These are phyloP conservation scores for Vitis hybrid DNA, from an alignment of 177 flowering plant genomes.

Conservation along the genomic window DNA sequence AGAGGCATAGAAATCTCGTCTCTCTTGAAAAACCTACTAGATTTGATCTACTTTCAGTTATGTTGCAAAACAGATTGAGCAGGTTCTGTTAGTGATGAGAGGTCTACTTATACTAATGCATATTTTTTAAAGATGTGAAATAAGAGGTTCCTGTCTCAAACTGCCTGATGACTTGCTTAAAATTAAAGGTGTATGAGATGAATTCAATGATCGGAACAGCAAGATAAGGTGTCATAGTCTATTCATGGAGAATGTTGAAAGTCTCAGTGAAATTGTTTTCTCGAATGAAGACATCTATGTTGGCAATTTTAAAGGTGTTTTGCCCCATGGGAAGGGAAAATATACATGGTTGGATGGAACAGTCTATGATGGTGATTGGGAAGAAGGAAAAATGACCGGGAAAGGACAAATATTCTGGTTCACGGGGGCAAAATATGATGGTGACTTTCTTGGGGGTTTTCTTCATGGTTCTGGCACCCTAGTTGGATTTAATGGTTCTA, in stretches of 20 bases:
- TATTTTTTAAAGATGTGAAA: background rate
- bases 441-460: slow-evolving; percentile 81
- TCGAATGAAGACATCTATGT: slow-evolving; percentile 70
- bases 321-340: slow-evolving; percentile 83
- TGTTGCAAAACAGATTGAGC: too few species aligned
- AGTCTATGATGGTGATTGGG: slow-evolving; percentile 87
- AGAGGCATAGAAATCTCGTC: too few species aligned
- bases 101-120: too few species aligned
- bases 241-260: slow-evolving; percentile 17
- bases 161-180: slow-evolving; percentile 5
- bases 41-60: too few species aligned
- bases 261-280: slow-evolving; percentile 37
- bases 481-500: too few species aligned
- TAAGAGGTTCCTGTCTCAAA: background rate
- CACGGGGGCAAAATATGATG: slow-evolving; percentile 71
- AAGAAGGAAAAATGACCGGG: slow-evolving; percentile 77
- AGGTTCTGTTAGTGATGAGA: too few species aligned
- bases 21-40: too few species aligned
- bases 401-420: slow-evolving; percentile 70
- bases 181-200: background rate
- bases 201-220: background rate
- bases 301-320: slow-evolving; percentile 50
- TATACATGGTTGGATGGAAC: slow-evolving; percentile 84
- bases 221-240: background rate
- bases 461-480: slow-evolving; percentile 30